These are phyloP conservation scores for Chalaropsis ovoidea DNA, from an alignment of 2,329 filamentous ascomycete genomes.

Conservation along the genomic window DNA sequence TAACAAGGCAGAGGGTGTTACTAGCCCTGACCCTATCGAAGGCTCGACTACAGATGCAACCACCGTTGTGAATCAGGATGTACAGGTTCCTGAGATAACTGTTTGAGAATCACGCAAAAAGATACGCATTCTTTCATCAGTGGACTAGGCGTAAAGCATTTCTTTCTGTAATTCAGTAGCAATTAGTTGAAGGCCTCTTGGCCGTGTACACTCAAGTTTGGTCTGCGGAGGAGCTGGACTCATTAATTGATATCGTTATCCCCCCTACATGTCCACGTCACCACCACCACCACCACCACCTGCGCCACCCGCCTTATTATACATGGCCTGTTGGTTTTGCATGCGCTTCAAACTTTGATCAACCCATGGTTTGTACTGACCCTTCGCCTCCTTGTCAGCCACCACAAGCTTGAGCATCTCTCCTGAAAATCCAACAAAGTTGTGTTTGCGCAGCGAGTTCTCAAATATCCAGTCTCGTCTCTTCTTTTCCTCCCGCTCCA, in stretches of 20 bases:
- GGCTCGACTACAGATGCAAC: slow-evolving; percentile 10
- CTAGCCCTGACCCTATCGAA: not conserved
- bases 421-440: slow-evolving; percentile 91
- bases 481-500: slow-evolving; percentile 74
- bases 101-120: not conserved
- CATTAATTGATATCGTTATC: not conserved
- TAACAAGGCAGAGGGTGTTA: not conserved
- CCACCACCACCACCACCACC: slow-evolving; percentile 34
- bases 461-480: slow-evolving; percentile 84
- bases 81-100: not conserved
- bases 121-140: not conserved
- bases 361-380: slow-evolving; percentile 56
- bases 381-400: slow-evolving; percentile 58
- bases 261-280: slow-evolving; percentile 39
- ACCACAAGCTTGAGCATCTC: slow-evolving; percentile 83
- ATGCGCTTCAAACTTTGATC: slow-evolving; percentile 54
- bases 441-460: slow-evolving; percentile 82
- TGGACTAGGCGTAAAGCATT: not conserved
- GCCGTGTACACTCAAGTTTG: not conserved
- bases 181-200: too few relatives aligned
- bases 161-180: not conserved
- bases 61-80: slow-evolving; percentile 11
- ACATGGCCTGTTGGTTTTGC: slow-evolving; percentile 34
- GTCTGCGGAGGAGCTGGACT: not conserved
- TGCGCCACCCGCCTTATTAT: slow-evolving; percentile 32